phyloP scores from a whole-genome alignment of 2,329 filamentous ascomycete species.

The Cordyceps tenuipes region DNA sequence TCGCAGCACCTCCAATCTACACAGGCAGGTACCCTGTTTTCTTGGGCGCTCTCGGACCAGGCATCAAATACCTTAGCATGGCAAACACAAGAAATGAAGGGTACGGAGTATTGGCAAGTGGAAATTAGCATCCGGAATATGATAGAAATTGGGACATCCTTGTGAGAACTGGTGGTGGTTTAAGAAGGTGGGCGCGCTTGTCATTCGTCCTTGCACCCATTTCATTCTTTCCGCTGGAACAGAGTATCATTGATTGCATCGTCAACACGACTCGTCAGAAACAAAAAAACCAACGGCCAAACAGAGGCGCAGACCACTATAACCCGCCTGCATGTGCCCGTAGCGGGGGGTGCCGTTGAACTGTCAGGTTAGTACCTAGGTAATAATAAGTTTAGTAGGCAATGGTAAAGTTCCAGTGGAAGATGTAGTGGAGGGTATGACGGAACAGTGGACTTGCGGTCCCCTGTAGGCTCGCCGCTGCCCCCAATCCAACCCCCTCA shows the following conservation, averaged over 20 bases:
- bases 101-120: background rate
- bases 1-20: background rate
- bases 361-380: no score
- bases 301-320: background rate
- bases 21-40: background rate
- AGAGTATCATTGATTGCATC: background rate
- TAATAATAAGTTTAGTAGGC: no score
- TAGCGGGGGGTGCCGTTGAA: background rate
- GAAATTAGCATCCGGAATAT: conserved; percentile 4
- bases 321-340: no score
- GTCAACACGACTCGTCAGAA: background rate
- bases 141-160: conserved; percentile 1
- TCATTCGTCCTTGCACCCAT: background rate
- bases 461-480: background rate
- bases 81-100: conserved; percentile 5
- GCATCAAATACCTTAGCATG: background rate
- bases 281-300: background rate
- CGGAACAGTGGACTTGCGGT: background rate
- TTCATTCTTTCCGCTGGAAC: background rate
- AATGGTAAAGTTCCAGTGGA: background rate
- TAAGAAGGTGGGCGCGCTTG: background rate
- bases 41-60: background rate
- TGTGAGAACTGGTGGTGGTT: conserved; percentile 4
- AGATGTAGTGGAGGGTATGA: background rate
- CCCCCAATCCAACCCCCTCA: background rate